A percentile compares a stretch with the other conserved stretches of the same genome.
These are phyloP conservation scores for Naegleria lovaniensis DNA, from an alignment of 208 protist species.

Conservation along the genomic window DNA sequence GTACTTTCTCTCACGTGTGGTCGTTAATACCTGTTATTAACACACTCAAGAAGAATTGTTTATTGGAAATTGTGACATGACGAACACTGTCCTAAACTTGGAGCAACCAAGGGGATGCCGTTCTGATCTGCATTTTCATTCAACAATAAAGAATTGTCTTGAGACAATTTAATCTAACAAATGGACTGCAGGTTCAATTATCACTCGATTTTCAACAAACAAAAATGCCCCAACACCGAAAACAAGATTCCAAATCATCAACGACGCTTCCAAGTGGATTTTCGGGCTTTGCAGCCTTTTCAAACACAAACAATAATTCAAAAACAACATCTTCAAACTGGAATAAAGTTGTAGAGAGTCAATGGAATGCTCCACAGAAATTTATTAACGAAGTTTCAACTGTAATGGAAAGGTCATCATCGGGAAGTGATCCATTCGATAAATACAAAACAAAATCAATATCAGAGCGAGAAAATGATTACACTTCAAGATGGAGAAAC, in stretches of 20 bases:
- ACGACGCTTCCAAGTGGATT: neutral
- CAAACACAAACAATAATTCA: neutral
- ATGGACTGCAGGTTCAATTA: too few relatives aligned
- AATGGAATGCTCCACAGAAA: neutral
- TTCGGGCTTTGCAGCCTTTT: neutral
- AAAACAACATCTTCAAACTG: neutral
- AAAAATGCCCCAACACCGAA: neutral
- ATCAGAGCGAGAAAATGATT: neutral
- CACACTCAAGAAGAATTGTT: neutral
- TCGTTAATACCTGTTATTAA: neutral
- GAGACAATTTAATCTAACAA: too few relatives aligned
- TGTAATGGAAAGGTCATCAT: neutral
- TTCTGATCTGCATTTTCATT: neutral
- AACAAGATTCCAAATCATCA: neutral
- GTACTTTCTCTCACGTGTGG: neutral
- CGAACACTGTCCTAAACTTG: neutral
- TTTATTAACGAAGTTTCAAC: neutral
- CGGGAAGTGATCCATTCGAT: neutral
- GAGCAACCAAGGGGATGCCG: neutral
- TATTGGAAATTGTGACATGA: neutral
- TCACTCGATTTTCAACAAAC: neutral
- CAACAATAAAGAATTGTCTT: too few relatives aligned
- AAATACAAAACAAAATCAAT: neutral
- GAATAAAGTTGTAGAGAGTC: neutral
- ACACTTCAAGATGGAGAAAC: slow-evolving; percentile 11